phyloP scores from a whole-genome alignment of 139 green algal genomes.

The Volvox africanus region DNA sequence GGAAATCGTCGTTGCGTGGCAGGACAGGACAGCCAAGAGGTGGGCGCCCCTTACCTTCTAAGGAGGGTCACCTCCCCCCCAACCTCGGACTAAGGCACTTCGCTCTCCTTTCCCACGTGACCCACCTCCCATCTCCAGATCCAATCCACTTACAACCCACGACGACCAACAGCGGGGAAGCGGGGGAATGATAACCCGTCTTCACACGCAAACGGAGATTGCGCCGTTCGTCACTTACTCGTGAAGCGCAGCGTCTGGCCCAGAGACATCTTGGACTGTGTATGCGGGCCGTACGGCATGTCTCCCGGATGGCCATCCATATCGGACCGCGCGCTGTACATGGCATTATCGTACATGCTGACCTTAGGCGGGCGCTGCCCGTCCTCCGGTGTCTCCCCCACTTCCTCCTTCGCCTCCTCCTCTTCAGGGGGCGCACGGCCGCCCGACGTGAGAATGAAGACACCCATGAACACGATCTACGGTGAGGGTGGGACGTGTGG shows the following conservation, averaged over 20 bases:
- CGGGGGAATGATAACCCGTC: too few relatives aligned
- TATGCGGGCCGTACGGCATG: not conserved
- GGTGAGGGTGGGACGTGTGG: not conserved
- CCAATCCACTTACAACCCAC: not conserved
- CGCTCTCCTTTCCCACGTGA: too few relatives aligned
- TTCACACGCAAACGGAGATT: too few relatives aligned
- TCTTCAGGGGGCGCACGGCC: not conserved
- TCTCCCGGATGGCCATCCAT: not conserved
- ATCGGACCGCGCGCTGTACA: not conserved
- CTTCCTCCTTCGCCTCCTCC: not conserved
- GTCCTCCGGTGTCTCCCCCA: not conserved
- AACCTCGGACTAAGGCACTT: not conserved
- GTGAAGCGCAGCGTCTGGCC: constrained; percentile 51
- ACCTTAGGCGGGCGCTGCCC: not conserved
- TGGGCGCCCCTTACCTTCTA: too few relatives aligned
- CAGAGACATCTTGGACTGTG: constrained; percentile 36
- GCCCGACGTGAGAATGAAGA: constrained; percentile 69
- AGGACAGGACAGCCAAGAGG: too few relatives aligned
- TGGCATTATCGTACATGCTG: constrained; percentile 31
- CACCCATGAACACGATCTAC: constrained; percentile 74
- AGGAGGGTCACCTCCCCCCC: too few relatives aligned
- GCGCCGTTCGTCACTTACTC: constrained; percentile 26
- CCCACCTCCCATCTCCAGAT: not conserved
- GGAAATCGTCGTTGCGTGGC: too few relatives aligned
- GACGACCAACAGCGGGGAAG: too few relatives aligned